Evolutionary conservation across 2,329 filamentous ascomycete species (phyloP), one percentile per base, ranked within the genome.

Genomic region (Apiospora aurea): DNA sequence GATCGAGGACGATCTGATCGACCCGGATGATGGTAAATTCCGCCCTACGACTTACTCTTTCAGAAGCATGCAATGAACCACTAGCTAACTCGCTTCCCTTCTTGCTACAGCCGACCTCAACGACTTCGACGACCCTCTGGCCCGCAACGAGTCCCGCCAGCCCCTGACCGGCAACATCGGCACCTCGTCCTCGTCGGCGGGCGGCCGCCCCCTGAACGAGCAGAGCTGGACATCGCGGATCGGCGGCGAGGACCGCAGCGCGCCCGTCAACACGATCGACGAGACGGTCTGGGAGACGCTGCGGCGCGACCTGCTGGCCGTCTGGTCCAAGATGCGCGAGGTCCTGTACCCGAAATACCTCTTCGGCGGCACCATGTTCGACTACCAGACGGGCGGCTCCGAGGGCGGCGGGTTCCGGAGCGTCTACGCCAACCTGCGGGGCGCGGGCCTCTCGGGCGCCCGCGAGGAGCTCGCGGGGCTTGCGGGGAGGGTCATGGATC

Each of bases 321-420:
- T 98, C 47, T 98, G 96, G 96, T 93, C 94, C 84, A 99, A 99
- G 88, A 94, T 99, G 92, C 92, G 94, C 82, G 96, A 98, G 86
- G 96, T 99, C 51, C 90, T 99, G 73, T 99, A 94, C 83, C 96
- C 96, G 24, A 95, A 95, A 80, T 98, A 98, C 84, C 88, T 99
- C 68, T 92, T 99, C 34, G 89, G 89, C 47, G 90, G 90, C 43
- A 90, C 88, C 72, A 91, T 92, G 89, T 87, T 91, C 71, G 89
- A 91, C 46, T n/a, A 49, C 18, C 73, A 82, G 81, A 57, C 83
- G 86, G 86, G 86, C 14, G 53, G 53, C 29, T 21, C 26, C 16
- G 53, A 38, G 16, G 53, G 53, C 16, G 53, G 53, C 16, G 53
- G 53, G 2, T 77, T 92, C 11, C 87, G 90, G 5, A 89, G 89